Percentiles rank a stretch among this genome's conserved stretches.
These are phyloP conservation scores for Pythium apleroticum DNA, from an alignment of 352 stramenopile species.

Conservation along the genomic window DNA sequence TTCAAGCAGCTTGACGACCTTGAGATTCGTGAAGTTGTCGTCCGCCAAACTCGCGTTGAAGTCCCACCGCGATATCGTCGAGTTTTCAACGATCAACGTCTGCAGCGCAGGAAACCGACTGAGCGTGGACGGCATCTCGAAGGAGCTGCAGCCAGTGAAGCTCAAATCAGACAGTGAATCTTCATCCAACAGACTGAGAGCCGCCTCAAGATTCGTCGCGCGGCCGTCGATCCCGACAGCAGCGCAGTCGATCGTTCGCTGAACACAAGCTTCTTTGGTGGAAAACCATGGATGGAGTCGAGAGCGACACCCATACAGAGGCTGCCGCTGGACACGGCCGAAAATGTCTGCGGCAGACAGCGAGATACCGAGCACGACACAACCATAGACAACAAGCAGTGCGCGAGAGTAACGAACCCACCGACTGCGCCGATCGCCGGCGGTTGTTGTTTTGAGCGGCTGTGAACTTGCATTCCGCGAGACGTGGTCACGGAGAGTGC, in stretches of 20 bases:
- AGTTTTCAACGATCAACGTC: slow-evolving; percentile 5
- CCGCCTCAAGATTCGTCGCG: neutral
- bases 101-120: neutral
- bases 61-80: slow-evolving; percentile 6
- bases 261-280: slow-evolving; percentile 18
- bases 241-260: slow-evolving; percentile 14
- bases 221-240: neutral
- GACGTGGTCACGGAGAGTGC: neutral
- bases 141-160: neutral
- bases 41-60: neutral
- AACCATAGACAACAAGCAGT: slow-evolving; percentile 11
- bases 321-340: neutral
- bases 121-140: slow-evolving; percentile 6
- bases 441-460: too few relatives aligned
- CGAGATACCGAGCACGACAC: neutral
- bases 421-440: neutral
- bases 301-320: slow-evolving; percentile 1
- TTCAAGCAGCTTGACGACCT: slow-evolving; percentile 12
- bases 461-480: neutral
- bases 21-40: neutral
- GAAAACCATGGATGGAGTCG: slow-evolving; percentile 21
- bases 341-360: slow-evolving; percentile 4
- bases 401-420: neutral
- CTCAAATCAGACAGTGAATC: slow-evolving; percentile 4
- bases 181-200: slow-evolving; percentile 10